Evolutionary conservation across 441 rosid species (phyloP).

Genomic region (Gossypium trilobum): DNA sequence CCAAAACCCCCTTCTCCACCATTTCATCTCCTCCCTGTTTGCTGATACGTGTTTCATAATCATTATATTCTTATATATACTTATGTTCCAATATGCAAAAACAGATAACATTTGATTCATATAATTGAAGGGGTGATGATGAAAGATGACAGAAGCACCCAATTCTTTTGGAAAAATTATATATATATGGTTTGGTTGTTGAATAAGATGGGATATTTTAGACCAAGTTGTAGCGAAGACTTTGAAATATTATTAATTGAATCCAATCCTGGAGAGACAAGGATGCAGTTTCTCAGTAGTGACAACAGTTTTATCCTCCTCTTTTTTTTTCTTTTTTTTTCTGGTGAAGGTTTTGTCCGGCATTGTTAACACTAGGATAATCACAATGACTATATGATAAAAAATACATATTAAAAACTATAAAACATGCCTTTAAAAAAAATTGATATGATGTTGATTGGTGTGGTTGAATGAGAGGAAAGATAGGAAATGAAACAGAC

Average conservation of each 20-base stretch:
- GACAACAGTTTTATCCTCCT: not conserved
- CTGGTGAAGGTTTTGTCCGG: slow-evolving; percentile 17
- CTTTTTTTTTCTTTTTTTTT: too few species aligned
- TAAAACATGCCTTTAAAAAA: not conserved
- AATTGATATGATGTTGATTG: slow-evolving; percentile 9
- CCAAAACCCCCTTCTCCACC: not conserved
- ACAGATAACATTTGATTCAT: not conserved
- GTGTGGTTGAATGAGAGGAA: not conserved
- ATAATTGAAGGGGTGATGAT: slow-evolving; percentile 1
- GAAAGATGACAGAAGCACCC: not conserved
- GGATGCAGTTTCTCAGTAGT: not conserved
- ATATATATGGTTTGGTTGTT: not conserved
- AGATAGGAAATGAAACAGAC: not conserved
- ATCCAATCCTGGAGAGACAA: not conserved
- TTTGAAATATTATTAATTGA: not conserved
- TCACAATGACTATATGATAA: not conserved
- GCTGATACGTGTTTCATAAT: not conserved
- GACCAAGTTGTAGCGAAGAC: not conserved
- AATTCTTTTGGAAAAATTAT: not conserved
- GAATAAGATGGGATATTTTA: not conserved
- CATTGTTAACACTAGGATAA: slow-evolving; percentile 12
- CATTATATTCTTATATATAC: too few species aligned
- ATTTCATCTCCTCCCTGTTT: not conserved
- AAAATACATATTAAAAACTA: not conserved
- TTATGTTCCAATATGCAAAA: not conserved